Evolutionary conservation across 306 rosid species (phyloP).

Genomic region (Malus asiatica): DNA sequence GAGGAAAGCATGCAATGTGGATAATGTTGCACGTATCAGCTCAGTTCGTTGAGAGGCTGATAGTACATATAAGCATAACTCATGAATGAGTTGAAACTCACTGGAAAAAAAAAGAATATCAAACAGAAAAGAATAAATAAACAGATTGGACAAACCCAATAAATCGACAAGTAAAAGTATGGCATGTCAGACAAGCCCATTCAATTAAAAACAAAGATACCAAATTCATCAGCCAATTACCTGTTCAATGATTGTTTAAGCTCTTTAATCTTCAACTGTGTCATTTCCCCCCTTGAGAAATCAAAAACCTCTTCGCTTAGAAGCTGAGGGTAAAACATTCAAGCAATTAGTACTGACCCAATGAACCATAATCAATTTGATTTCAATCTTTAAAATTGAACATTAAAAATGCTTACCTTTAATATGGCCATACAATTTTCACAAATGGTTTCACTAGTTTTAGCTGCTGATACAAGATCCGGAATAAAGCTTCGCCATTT

Average conservation of each 20-base stretch:
- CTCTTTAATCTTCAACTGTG: constrained; percentile 55
- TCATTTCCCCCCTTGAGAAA: constrained; percentile 70
- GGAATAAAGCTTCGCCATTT: constrained; percentile 92
- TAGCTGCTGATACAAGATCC: constrained; percentile 90
- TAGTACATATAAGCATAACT: constrained; percentile 88
- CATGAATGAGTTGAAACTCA: constrained; percentile 97
- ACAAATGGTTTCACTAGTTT: constrained; percentile 91
- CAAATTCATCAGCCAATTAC: constrained; percentile 30
- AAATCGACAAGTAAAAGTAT: background rate
- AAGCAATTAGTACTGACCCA: background rate
- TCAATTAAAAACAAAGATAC: background rate
- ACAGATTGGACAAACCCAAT: background rate
- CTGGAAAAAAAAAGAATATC: constrained; percentile 41
- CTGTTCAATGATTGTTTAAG: constrained; percentile 71
- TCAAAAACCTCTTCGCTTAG: constrained; percentile 66
- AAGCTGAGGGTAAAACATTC: constrained; percentile 32
- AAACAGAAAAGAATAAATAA: constrained; percentile 18
- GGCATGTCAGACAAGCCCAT: background rate
- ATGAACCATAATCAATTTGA: background rate
- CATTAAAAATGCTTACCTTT: constrained; percentile 42
- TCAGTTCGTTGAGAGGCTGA: constrained; percentile 93
- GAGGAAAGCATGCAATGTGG: constrained; percentile 94
- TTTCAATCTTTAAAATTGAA: background rate
- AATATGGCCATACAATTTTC: constrained; percentile 96
- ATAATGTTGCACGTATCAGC: constrained; percentile 82